Base-by-base conservation (phyloP, 2,329 filamentous ascomycete genomes). In the Penicillium sp. region DNA sequence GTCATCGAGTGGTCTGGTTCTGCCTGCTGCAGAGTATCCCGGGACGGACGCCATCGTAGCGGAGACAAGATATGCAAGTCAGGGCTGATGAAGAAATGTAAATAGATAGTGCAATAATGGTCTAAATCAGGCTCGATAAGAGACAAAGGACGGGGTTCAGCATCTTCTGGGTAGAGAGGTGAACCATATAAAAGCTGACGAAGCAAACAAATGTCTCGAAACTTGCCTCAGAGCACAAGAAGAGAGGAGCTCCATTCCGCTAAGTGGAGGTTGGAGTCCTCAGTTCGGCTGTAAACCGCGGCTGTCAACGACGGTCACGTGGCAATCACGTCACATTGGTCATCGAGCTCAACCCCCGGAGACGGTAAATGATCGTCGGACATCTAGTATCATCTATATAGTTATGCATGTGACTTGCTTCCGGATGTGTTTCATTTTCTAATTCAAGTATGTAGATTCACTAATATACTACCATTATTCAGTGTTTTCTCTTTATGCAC, bases 21-120 rank as follows among this genome's bases (percentile, higher is more conserved):
- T 64, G 54, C 65, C 61, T 40, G 65, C 54, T 40, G 67, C 54
- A 37, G 71, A 65, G 52, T 65, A 69, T 55, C 63, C 65, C 21
- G 70, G 65, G 41, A 72, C 56, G 29, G 72, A 74, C 10, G 70
- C 67, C 72, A 75, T 75, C 32, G 51, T 62, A 50, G 56, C 47
- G 46, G 46, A 16, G 48, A 44, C 38, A 18, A 45, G 38, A 31
- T 50, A 27, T 50, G 38, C 21, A 37, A 25, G 38, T 31, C 37
- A 29, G 25, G 41, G 34, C 31, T 31, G 45, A 46, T 42, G 39
- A 31, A 31, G 41, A 25, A 21, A 42, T 37, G 29, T 38, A 34
- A 27, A 50, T 48, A 21, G 48, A 45, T 25, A 27, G 39, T 45
- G 48, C 21, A 16, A 35, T 50, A 29, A 16, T 45, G 21, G 35